Evolutionary conservation across 306 rosid genomes (phyloP).

Genomic region (Rosa lucieae): DNA sequence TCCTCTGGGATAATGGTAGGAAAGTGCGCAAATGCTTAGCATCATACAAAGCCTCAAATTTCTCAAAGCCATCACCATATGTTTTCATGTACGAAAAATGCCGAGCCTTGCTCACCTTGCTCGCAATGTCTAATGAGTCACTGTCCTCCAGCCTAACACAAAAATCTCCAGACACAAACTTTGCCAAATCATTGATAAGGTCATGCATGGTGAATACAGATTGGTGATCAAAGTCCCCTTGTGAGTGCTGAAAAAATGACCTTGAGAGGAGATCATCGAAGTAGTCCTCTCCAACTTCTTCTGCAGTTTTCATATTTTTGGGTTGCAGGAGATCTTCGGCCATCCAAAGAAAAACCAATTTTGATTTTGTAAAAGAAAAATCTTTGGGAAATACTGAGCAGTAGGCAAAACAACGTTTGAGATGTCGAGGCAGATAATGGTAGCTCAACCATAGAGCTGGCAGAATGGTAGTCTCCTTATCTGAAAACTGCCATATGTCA

Average conservation of each 20-base stretch:
- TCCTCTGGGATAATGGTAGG: not conserved
- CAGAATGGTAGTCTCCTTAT: constrained; percentile 1
- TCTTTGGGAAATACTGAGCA: constrained; percentile 31
- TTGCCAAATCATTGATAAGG: constrained; percentile 9
- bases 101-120: not conserved
- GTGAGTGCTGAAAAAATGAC: constrained; percentile 26
- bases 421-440: constrained; percentile 13
- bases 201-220: not conserved
- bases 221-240: not conserved
- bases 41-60: not conserved
- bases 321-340: constrained; percentile 32
- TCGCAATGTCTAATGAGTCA: not conserved
- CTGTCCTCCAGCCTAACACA: not conserved
- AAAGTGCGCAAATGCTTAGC: not conserved
- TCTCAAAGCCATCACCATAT: not conserved
- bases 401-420: constrained; percentile 26
- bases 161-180: not conserved
- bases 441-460: constrained; percentile 18
- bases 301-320: not conserved
- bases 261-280: constrained; percentile 28
- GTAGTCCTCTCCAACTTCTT: constrained; percentile 27
- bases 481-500: not conserved
- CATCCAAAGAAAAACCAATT: constrained; percentile 37
- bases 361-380: constrained; percentile 9
- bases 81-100: not conserved